phyloP scores from a whole-genome alignment of 2,329 filamentous ascomycete genomes.

The Cordyceps pruinosa region DNA sequence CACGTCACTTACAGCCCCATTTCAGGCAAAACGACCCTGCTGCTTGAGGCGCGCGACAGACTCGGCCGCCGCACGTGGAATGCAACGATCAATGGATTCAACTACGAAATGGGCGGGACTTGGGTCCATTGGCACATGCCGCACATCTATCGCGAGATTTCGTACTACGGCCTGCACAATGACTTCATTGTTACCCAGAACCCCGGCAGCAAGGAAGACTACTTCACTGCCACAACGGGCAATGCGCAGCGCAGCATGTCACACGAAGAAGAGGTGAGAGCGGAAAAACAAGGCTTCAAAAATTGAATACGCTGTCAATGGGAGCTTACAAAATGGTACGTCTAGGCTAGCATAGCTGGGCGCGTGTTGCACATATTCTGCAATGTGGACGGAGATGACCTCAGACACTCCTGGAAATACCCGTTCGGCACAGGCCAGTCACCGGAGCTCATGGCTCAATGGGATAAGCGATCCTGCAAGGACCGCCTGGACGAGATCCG shows the following conservation, averaged over 20 bases:
- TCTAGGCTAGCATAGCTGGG: not conserved
- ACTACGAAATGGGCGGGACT: conserved; percentile 37
- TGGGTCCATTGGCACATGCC: conserved; percentile 34
- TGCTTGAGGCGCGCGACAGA: conserved; percentile 35
- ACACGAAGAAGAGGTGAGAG: not conserved
- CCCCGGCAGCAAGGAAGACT: not conserved
- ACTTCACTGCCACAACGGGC: not conserved
- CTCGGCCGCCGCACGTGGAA: conserved; percentile 36
- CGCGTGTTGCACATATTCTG: not conserved
- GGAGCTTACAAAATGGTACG: not conserved
- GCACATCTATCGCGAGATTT: conserved; percentile 35
- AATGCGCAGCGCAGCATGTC: not conserved
- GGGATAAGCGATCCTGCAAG: not conserved
- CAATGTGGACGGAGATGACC: not conserved
- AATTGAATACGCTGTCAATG: not conserved
- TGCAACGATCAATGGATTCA: conserved; percentile 27
- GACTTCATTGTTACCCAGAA: conserved; percentile 14
- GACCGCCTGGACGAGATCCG: not conserved
- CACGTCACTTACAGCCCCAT: conserved; percentile 1
- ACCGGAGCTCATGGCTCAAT: not conserved
- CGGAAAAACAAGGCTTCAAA: not conserved
- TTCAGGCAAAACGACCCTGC: conserved; percentile 21
- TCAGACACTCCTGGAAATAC: not conserved
- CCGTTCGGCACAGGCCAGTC: not conserved
- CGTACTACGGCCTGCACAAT: conserved; percentile 32